Evolutionary conservation across 352 stramenopile genomes (phyloP).

Genomic region (Globisporangium spiculum): DNA sequence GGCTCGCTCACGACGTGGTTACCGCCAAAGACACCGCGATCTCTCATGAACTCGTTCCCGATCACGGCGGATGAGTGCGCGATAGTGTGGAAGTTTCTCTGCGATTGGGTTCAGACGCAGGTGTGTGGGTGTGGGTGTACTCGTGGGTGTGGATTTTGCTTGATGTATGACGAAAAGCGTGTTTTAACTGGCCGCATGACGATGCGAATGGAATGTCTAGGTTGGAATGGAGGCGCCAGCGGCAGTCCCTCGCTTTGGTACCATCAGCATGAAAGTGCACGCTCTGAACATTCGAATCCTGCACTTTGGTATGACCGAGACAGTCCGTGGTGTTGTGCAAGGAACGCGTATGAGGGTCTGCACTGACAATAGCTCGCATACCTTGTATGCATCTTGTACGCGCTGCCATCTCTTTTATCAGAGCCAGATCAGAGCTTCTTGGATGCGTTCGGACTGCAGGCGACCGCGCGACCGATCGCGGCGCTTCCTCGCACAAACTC

Average conservation of each 20-base stretch:
- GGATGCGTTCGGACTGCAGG: slow-evolving; percentile 44
- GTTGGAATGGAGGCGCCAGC: slow-evolving; percentile 71
- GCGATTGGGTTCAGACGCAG: slow-evolving; percentile 68
- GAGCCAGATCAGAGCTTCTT: slow-evolving; percentile 60
- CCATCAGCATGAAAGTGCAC: slow-evolving; percentile 45
- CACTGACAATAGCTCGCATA: not conserved
- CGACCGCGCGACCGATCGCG: too few relatives aligned
- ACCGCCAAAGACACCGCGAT: slow-evolving; percentile 44
- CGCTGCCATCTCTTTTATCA: slow-evolving; percentile 7
- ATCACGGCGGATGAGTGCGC: slow-evolving; percentile 50
- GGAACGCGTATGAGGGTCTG: not conserved
- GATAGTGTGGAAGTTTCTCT: slow-evolving; percentile 67
- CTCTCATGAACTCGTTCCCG: slow-evolving; percentile 41
- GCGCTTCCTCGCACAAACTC: not conserved
- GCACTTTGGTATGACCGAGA: slow-evolving; percentile 48
- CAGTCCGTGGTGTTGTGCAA: not conserved
- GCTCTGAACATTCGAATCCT: slow-evolving; percentile 53
- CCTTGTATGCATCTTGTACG: not conserved
- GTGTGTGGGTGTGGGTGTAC: slow-evolving; percentile 25
- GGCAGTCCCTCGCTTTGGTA: slow-evolving; percentile 68
- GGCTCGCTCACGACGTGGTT: slow-evolving; percentile 14
- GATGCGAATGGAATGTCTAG: slow-evolving; percentile 20
- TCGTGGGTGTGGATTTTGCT: too few relatives aligned
- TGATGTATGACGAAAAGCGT: not conserved
- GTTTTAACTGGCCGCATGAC: not conserved